phyloP scores from a whole-genome alignment of 768 basidiomycete species.

The Kockovaella imperatae region DNA sequence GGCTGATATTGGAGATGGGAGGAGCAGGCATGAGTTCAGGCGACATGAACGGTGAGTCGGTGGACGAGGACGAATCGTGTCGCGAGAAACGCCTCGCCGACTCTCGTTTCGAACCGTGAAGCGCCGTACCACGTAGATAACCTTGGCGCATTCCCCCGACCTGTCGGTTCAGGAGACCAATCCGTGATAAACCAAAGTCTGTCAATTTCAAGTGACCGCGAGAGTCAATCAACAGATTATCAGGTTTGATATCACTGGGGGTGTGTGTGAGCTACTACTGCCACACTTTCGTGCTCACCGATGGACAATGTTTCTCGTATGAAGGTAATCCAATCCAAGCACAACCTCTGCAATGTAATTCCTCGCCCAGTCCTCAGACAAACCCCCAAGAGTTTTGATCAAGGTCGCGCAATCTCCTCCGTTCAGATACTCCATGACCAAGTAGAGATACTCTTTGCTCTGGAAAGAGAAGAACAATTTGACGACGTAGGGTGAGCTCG shows the following conservation, averaged over 20 bases:
- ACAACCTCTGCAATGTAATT: conserved; percentile 95
- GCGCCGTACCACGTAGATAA: conserved; percentile 34
- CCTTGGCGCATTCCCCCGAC: conserved; percentile 47
- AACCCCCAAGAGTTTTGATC: conserved; percentile 85
- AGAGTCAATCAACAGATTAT: conserved; percentile 93
- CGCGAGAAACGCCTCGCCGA: conserved; percentile 13
- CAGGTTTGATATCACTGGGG: conserved; percentile 86
- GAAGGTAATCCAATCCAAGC: conserved; percentile 91
- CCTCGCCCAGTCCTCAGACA: conserved; percentile 94
- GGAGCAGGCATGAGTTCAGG: conserved; percentile 36
- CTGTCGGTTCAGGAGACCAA: conserved; percentile 95
- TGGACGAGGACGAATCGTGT: conserved; percentile 25
- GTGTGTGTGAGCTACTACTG: background rate
- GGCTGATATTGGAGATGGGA: conserved; percentile 22
- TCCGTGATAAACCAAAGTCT: conserved; percentile 92
- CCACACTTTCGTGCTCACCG: conserved; percentile 54
- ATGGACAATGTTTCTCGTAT: conserved; percentile 89
- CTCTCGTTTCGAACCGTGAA: conserved; percentile 9
- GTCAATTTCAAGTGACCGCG: conserved; percentile 96
- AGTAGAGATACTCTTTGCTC: conserved; percentile 95
- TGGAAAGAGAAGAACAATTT: conserved; percentile 99
- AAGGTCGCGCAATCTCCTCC: conserved; percentile 96
- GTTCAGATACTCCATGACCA: conserved; percentile 99
- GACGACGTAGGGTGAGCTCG: conserved; percentile 94
- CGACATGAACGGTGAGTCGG: conserved; percentile 42